phyloP scores from a whole-genome alignment of 73 alveolate species.

The Paramecium bursaria region DNA sequence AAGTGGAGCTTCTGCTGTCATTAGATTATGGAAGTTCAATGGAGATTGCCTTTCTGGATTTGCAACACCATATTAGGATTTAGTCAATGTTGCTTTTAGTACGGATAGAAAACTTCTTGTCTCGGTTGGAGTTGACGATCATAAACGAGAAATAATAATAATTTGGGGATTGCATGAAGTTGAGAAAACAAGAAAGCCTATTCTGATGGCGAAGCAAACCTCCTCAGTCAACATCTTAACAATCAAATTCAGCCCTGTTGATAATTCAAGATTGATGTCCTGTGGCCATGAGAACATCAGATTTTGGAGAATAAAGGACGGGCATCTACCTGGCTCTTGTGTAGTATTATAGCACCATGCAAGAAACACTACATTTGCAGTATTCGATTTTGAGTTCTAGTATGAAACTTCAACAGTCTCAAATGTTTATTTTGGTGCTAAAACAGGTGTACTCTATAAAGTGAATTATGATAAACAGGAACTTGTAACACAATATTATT shows the following conservation, averaged over 20 bases:
- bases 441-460: slow-evolving; percentile 79
- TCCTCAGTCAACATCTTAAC: slow-evolving; percentile 82
- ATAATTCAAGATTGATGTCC: slow-evolving; percentile 82
- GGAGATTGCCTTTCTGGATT: slow-evolving; percentile 79
- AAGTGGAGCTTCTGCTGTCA: slow-evolving; percentile 78
- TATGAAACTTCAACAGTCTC: slow-evolving; percentile 79
- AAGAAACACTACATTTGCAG: slow-evolving; percentile 89
- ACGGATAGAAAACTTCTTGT: slow-evolving; percentile 77
- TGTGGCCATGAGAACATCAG: slow-evolving; percentile 97
- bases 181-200: slow-evolving; percentile 82
- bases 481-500: slow-evolving; percentile 84
- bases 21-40: slow-evolving; percentile 86
- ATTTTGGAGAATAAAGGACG: slow-evolving; percentile 97
- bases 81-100: slow-evolving; percentile 77
- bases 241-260: slow-evolving; percentile 91
- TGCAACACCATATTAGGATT: slow-evolving; percentile 73
- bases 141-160: slow-evolving; percentile 81
- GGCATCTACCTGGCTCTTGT: slow-evolving; percentile 90
- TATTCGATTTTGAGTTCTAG: slow-evolving; percentile 89
- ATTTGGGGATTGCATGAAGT: slow-evolving; percentile 91
- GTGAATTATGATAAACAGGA: slow-evolving; percentile 78
- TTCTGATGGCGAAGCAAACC: slow-evolving; percentile 80
- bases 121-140: slow-evolving; percentile 76
- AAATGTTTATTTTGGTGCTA: slow-evolving; percentile 79
- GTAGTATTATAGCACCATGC: slow-evolving; percentile 95